Evolutionary conservation across 352 stramenopile genomes (phyloP), one percentile per base, ranked within the genome.

Genomic region (Phytophthora macrochlamydospora): DNA sequence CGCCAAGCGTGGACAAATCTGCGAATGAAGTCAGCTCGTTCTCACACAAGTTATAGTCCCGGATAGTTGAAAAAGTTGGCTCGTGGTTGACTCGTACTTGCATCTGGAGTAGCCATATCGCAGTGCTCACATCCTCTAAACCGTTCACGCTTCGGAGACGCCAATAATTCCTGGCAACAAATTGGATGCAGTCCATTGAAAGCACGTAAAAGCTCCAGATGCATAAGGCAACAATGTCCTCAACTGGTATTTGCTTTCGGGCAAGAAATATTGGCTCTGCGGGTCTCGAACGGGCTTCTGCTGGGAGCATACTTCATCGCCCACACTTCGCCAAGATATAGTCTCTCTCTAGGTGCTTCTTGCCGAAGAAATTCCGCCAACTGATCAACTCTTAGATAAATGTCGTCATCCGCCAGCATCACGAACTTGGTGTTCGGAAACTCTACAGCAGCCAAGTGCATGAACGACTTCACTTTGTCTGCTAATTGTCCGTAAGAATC

Each of bases 81-180:
- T 43, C 32, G 5, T 80, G 62, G 6, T 66, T 31, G 7, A 75
- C 59, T 3, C 76, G 58, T 3, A 92, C 73, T 13, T 86, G 69
- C 24, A 87, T 76, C 1, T 37, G 68, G 28, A 75, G 51, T 49
- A 88, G 50, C 84, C 84, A 93, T 7, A 89, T 60, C 0, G 75
- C 81, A 3, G 89, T 68, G 3, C 80, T 86, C 24, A 90, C 83
- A 56, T 93, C 84, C 38, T 93, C 84, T 0, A 93, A 59, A 1
- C 56, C 61, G 12, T 81, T 83, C 29, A 89, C 44, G 8, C 55
- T 73, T 5, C 56, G 62, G 32, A 84, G 46, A 3, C 37, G 65
- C 64, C 59, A 69, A 8, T 57, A 60, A 18, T 89, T 89, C 9
- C 67, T 62, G 13, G 67, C 60, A 18, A 89, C 81, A 32, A 83